These are phyloP conservation scores for Globisporangium lucens DNA, from an alignment of 352 stramenopile genomes.

Conservation along the genomic window DNA sequence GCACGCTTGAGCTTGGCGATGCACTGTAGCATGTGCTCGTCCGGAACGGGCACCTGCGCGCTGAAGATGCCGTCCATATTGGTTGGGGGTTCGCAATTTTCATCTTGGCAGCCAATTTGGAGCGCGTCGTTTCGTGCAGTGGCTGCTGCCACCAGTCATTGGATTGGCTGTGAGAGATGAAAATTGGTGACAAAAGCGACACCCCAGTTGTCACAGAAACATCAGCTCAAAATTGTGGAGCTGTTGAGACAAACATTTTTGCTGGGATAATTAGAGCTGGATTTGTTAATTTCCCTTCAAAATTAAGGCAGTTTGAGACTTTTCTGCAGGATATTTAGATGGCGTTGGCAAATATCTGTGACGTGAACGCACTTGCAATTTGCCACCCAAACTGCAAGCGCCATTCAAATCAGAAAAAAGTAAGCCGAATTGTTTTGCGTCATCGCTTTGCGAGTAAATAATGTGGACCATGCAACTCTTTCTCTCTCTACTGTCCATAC, in stretches of 20 bases:
- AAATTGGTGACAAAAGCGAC: constrained; percentile 5
- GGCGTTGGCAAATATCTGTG: not conserved
- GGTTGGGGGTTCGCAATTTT: not conserved
- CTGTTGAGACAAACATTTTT: not conserved
- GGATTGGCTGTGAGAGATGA: not conserved
- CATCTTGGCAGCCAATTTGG: not conserved
- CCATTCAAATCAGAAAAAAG: constrained; percentile 7
- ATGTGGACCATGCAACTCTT: not conserved
- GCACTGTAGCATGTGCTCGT: constrained; percentile 70
- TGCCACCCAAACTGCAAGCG: not conserved
- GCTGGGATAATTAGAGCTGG: not conserved
- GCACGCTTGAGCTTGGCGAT: constrained; percentile 65
- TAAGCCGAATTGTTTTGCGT: not conserved
- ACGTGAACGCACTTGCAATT: not conserved
- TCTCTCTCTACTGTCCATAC: too few species aligned
- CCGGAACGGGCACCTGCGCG: constrained; percentile 43
- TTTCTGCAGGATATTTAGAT: not conserved
- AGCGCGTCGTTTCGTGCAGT: constrained; percentile 1
- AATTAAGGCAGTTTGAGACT: too few species aligned
- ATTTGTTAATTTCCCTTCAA: not conserved
- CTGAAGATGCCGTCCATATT: constrained; percentile 50
- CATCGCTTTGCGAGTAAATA: not conserved
- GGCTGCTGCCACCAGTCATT: constrained; percentile 5
- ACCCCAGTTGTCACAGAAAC: not conserved
- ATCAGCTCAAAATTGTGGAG: not conserved